Conservation (phyloP, 1,284 basidiomycete species). For the Ustilago crameri region DNA sequence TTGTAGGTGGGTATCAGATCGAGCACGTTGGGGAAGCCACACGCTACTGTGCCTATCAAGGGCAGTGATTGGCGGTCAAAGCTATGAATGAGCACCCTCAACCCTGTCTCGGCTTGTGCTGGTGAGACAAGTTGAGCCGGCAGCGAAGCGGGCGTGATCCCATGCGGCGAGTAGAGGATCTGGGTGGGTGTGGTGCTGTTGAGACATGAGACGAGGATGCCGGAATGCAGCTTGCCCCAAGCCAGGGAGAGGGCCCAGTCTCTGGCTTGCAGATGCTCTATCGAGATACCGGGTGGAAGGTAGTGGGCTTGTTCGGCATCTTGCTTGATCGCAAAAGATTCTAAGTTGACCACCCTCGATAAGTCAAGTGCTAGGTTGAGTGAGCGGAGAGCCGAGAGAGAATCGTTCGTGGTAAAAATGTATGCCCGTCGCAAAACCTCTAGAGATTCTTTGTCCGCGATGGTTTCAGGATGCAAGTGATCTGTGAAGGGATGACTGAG, state of each 20-base stretch:
- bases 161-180: constrained; percentile 44
- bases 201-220: constrained; percentile 19
- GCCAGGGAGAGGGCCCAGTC: constrained; percentile 34
- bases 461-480: constrained; percentile 37
- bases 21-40: constrained; percentile 37
- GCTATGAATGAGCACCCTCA: constrained; percentile 33
- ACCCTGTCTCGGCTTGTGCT: not conserved
- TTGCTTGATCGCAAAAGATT: constrained; percentile 7
- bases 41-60: constrained; percentile 30
- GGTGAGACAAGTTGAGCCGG: not conserved
- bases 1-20: constrained; percentile 17
- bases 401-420: constrained; percentile 37
- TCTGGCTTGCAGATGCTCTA: constrained; percentile 28
- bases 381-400: constrained; percentile 18
- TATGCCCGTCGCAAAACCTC: constrained; percentile 13
- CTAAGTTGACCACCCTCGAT: constrained; percentile 17
- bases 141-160: constrained; percentile 32
- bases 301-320: constrained; percentile 6
- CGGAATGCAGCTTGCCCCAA: constrained; percentile 38
- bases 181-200: not conserved
- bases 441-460: constrained; percentile 16
- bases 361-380: constrained; percentile 10
- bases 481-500: constrained; percentile 44
- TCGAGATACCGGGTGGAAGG: constrained; percentile 12
- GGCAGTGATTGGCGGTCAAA: constrained; percentile 46